Evolutionary conservation across 2,329 filamentous ascomycete species (phyloP).

Genomic region (Rhinocladiella similis): DNA sequence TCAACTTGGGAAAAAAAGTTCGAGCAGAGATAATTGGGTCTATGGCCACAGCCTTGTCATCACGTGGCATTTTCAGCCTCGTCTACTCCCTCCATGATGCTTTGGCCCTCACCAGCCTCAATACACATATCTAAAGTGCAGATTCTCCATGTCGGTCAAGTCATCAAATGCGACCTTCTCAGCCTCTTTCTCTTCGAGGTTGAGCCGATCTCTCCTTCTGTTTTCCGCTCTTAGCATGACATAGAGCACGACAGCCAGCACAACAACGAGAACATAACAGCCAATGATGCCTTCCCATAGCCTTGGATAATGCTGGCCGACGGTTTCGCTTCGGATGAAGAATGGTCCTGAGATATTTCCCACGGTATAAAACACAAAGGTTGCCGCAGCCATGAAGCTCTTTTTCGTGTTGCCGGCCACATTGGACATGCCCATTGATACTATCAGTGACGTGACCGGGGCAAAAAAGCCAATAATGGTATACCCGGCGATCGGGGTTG

Average conservation of each 20-base stretch:
- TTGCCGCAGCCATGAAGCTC: conserved; percentile 70
- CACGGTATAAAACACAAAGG: conserved; percentile 75
- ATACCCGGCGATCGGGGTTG: conserved; percentile 69
- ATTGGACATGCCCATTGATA: conserved; percentile 63
- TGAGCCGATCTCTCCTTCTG: conserved; percentile 47
- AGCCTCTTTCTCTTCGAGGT: conserved; percentile 60
- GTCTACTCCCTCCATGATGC: neutral
- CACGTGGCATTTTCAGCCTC: neutral
- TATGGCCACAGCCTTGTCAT: too few relatives aligned
- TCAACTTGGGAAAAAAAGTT: conserved; percentile 4
- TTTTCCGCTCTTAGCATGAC: conserved; percentile 62
- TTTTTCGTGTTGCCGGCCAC: conserved; percentile 78
- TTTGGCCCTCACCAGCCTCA: conserved; percentile 27
- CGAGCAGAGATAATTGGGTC: neutral
- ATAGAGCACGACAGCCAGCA: conserved; percentile 58
- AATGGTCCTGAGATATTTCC: conserved; percentile 76
- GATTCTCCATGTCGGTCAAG: conserved; percentile 68
- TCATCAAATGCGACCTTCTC: conserved; percentile 67
- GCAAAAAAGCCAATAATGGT: conserved; percentile 73
- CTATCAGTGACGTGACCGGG: conserved; percentile 65
- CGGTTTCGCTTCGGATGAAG: conserved; percentile 67
- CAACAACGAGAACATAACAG: conserved; percentile 69
- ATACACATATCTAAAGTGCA: conserved; percentile 64
- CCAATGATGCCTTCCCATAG: conserved; percentile 68
- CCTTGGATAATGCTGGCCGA: conserved; percentile 66